A percentile compares a stretch with the other conserved stretches of the same genome.
phyloP scores from a whole-genome alignment of 2,329 filamentous ascomycete genomes.

The Ceratocystis smalleyi region DNA sequence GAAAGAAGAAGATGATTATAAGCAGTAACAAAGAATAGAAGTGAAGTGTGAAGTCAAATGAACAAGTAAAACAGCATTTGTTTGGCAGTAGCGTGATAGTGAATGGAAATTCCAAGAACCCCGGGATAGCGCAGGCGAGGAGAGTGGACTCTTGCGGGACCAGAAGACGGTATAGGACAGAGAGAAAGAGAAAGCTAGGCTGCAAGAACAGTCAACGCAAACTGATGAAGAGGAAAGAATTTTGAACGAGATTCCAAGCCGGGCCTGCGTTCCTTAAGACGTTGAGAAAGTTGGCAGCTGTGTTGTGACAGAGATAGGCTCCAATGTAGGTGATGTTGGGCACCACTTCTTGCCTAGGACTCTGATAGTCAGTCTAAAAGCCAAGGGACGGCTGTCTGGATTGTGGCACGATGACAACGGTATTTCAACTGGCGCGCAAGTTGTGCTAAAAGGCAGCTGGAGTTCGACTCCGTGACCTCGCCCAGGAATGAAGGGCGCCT shows the following conservation, averaged over 20 bases:
- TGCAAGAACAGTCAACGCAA: slow-evolving; percentile 4
- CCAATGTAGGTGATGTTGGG: neutral
- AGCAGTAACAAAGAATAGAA: neutral
- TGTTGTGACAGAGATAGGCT: neutral
- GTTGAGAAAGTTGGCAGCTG: slow-evolving; percentile 9
- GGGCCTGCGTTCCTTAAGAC: slow-evolving; percentile 17
- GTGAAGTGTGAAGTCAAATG: neutral
- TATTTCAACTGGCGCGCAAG: slow-evolving; percentile 13
- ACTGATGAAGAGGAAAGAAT: slow-evolving; percentile 13
- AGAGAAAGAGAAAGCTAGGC: neutral
- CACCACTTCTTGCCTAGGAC: neutral
- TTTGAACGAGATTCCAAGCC: slow-evolving; percentile 15
- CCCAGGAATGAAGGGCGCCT: slow-evolving; percentile 17
- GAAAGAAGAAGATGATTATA: neutral
- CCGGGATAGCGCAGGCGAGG: neutral
- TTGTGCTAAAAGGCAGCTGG: neutral
- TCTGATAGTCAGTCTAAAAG: neutral
- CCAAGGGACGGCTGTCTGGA: slow-evolving; percentile 13
- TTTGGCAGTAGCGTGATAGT: neutral
- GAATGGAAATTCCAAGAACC: neutral
- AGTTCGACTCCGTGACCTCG: neutral
- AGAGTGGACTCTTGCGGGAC: neutral
- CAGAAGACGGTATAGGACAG: neutral
- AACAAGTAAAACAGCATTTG: neutral
- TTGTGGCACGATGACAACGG: slow-evolving; percentile 15